Conservation (phyloP, 345 rosid species). For the Salix dunnii region DNA sequence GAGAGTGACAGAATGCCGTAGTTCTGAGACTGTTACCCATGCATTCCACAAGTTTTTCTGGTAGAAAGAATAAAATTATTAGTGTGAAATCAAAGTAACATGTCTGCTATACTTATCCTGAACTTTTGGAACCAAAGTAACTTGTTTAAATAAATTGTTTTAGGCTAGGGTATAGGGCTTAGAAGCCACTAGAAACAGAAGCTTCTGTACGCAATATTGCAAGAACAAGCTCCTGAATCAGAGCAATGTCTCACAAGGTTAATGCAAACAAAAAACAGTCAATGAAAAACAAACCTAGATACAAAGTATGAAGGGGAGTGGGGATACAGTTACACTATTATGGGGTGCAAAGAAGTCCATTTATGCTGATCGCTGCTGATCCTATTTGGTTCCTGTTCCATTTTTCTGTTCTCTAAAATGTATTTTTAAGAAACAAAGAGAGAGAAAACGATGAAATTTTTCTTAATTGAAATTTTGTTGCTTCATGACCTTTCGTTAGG, state of each 20-base stretch:
- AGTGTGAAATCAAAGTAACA: slow-evolving; percentile 2
- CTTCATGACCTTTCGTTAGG: background rate
- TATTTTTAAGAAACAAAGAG: background rate
- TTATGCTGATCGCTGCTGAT: background rate
- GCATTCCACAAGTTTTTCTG: slow-evolving; percentile 84
- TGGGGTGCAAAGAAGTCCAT: background rate
- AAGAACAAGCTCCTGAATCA: background rate
- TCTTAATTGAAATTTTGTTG: background rate
- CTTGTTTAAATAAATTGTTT: background rate
- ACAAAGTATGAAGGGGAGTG: background rate
- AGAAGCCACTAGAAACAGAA: background rate
- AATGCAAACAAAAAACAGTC: slow-evolving; percentile 3
- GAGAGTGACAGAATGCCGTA: slow-evolving; percentile 72
- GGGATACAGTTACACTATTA: background rate
- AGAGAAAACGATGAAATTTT: background rate
- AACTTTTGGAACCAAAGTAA: slow-evolving; percentile 2
- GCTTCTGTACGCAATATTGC: background rate
- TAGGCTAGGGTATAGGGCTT: background rate
- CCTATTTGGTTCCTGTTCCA: background rate
- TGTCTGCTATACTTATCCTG: background rate
- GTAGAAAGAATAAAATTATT: slow-evolving; percentile 16
- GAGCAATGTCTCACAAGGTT: background rate
- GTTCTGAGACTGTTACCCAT: slow-evolving; percentile 72
- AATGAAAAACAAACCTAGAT: background rate
- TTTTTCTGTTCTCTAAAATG: background rate